Evolutionary conservation across 176 grass and related monocot genomes (phyloP).

Genomic region (Aegilops tauschii): DNA sequence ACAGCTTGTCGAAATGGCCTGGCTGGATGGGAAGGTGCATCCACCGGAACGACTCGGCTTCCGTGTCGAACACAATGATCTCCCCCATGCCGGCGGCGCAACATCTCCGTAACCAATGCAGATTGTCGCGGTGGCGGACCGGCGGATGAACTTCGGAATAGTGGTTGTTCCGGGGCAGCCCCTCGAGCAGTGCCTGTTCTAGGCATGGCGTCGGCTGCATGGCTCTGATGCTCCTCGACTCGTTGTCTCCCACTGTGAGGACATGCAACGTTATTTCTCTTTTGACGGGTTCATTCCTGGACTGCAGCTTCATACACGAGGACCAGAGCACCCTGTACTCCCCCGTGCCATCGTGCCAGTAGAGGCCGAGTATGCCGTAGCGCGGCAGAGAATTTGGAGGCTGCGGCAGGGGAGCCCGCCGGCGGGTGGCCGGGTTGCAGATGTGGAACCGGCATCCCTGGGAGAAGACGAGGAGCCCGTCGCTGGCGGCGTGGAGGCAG

Average conservation of each 20-base stretch:
- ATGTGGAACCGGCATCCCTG: not conserved
- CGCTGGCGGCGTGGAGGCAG: not conserved
- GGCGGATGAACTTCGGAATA: not conserved
- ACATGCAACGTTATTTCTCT: not conserved
- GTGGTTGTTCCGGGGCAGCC: not conserved
- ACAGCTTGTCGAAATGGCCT: not conserved
- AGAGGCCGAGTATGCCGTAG: not conserved
- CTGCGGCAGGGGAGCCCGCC: not conserved
- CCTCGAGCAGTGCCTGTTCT: not conserved
- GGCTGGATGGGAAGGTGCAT: not conserved
- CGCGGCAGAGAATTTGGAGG: not conserved
- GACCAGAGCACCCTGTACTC: not conserved
- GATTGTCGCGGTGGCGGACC: not conserved
- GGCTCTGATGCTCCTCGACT: not conserved
- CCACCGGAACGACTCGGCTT: not conserved
- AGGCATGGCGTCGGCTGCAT: not conserved
- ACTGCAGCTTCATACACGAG: not conserved
- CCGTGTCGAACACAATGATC: not conserved
- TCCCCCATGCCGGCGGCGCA: not conserved
- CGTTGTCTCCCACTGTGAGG: not conserved
- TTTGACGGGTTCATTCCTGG: not conserved
- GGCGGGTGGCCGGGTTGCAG: not conserved
- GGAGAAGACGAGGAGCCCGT: not conserved
- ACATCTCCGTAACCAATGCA: not conserved
- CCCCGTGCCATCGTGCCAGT: not conserved